phyloP scores from a whole-genome alignment of 2,329 filamentous ascomycete genomes.

The Bipolaris victoriae region DNA sequence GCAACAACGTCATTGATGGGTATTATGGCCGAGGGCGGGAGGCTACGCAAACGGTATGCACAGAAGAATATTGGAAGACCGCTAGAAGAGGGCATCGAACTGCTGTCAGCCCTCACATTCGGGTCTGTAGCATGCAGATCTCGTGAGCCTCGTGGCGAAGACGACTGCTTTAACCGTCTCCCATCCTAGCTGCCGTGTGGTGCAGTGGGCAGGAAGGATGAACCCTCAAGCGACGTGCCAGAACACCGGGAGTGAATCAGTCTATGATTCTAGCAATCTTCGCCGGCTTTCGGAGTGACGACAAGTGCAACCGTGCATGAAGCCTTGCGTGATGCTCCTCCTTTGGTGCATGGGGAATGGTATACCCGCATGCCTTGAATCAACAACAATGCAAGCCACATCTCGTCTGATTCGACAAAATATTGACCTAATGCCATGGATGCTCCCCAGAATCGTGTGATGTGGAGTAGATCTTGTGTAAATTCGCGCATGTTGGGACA shows the following conservation, averaged over 20 bases:
- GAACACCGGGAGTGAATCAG: neutral
- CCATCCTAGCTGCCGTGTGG: no score
- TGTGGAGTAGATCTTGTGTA: neutral
- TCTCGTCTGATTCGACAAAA: neutral
- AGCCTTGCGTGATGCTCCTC: neutral
- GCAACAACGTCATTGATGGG: constrained; percentile 7
- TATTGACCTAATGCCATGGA: neutral
- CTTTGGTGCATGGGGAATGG: neutral
- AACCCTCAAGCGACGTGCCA: neutral
- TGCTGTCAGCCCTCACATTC: constrained; percentile 1
- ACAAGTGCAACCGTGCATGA: neutral
- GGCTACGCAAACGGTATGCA: constrained; percentile 12
- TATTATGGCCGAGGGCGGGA: neutral
- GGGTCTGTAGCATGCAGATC: neutral
- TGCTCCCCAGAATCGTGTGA: neutral
- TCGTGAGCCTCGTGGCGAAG: neutral
- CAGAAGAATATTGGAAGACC: constrained; percentile 31
- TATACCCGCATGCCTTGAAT: neutral
- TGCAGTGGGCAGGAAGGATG: neutral
- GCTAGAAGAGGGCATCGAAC: constrained; percentile 29
- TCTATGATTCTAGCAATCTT: neutral
- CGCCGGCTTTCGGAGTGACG: neutral
- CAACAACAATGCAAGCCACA: neutral
- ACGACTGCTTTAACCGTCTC: no score
- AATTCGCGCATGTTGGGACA: constrained; percentile 13